Evolutionary conservation across 371 early-diverging fungal genomes (phyloP), one percentile per base, ranked within the genome.

Genomic region (Syncephalis plumigaleata): DNA sequence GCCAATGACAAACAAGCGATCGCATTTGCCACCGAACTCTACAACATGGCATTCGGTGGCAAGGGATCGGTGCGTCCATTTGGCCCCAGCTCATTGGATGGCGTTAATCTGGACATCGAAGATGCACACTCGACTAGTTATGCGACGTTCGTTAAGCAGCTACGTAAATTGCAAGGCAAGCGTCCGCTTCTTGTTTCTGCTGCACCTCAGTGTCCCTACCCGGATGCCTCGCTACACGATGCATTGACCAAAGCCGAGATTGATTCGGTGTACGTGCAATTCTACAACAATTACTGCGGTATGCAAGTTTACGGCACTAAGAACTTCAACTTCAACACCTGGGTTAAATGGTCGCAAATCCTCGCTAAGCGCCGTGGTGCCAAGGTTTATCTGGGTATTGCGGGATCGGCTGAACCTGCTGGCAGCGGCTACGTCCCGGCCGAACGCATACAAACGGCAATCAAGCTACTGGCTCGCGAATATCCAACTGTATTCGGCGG

Each of bases 161-260:
- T 79, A 3, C 76, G 77, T 21, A 58, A 58, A n/a, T 38, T 16
- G 2, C 18, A 25, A 42, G 49, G 43, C 36, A 25, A 16, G 7
- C 37, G 42, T 31, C 15, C 18, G 21, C 82, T 80, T 49, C 79
- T 73, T 36, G 66, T 81, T 26, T 66, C 80, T 1, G 75, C 75
- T 16, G 81, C 84, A 1, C 84, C 84, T 1, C 81, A 82, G 52
- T 81, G 84, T 44, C 80, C 75, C 0, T 81, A 64, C 51, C 81
- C 81, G 13, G 58, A 61, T 36, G 44, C 49, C 3, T 52, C 54
- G 42, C 47, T 61, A 1, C 55, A 56, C 2, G 36, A 18, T 3
- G 51, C 57, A 0, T 37, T 62, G 7, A 54, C 57, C 11, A 16
- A 46, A 4, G 53, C 56, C 13, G 55, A 55, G 51, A 43, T 62